Base-by-base conservation (phyloP, 208 protist genomes). In the Crithidia sp. region DNA sequence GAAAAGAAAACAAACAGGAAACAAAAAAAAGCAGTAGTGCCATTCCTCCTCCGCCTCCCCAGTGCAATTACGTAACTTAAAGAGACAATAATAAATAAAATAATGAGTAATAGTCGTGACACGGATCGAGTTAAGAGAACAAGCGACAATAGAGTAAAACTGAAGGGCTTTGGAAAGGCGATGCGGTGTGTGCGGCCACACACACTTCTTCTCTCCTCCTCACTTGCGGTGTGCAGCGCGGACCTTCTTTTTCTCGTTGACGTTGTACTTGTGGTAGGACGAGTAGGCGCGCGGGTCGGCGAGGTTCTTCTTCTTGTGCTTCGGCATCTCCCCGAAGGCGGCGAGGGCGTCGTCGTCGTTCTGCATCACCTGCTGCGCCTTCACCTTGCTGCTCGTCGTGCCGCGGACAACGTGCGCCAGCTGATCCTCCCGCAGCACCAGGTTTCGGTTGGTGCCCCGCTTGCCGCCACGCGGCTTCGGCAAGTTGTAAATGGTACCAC, bases 371-470 rank as follows among this genome's bases (percentile, higher is more conserved):
- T 92, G 76, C 36, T 85, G 78, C 65, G 80, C 81, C 74, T 87
- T 90, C 17, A 89, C 62, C 65, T 84, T 85, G n/a, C 80, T 81
- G 17, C 84, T 85, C 3, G 81, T 77, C 16, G 80, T 91, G 47
- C 87, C 86, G 19, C 87, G 81, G 3, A 95, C 82, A 7, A 95
- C 91, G 55, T 97, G 89, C 5, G 84, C 84, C 53, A 98, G 82
- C 81, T 97, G 94, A 82, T 98, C 94, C 71, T 98, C 94, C 2
- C 94, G 88, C 2, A 98, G 81, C 4, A 98, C 89, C 6, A 96
- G 83, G 28, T 73, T 93, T 13, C 87, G 74, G 79, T 98, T 96
- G 9, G 94, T 98, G 60, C 94, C 94, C 37, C 77, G 71, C 68
- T 85, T 88, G 3, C 94, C 94, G 36, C 94, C 92, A 44, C 94